Evolutionary conservation across 1,284 basidiomycete species (phyloP), one percentile per base, ranked within the genome.

Genomic region (Fomes fomentarius): DNA sequence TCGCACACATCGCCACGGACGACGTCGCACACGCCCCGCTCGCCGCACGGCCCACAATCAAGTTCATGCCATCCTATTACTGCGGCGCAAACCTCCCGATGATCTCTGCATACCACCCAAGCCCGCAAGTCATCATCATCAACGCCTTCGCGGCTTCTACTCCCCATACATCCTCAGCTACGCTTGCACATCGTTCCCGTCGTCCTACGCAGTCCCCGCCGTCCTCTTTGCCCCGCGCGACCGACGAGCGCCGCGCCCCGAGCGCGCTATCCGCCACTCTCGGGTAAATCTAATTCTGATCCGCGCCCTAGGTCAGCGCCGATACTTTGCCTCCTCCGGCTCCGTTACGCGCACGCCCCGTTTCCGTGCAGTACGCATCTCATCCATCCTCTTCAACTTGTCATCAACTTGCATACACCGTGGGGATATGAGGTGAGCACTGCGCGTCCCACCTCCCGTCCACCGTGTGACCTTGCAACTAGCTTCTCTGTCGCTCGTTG

Each of bases 261-360:
- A 17, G 21, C 28, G 19, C 49, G 28, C 48, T 53, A 58, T 54
- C 52, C 46, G 26, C 39, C 45, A 50, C 54, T 22, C 4, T 45
- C 51, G 39, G 34, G 43, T 14, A 44, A 59, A 51, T 25, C 51
- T 53, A 56, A 54, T 41, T 31, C 31, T 59, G 58, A 59, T 59
- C 58, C 58, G 58, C 46, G 12, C 41, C 39, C 51, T 26, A 28
- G 15, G 9, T 26, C 28, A 17, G 14, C 41, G 41, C 41, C 41
- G 14, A 43, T 2, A 28, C 19, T 40, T 37, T 24, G 9, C 11
- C 21, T 40, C 39, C 39, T 14, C 7, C 17, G 19, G 9, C 9
- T 6, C 38, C 17, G n/a, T n/a, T 5, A 15, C 38, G 5, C 17
- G 21, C 21, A 19, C 22, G 7, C 38, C 34, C 15, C n/a, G 14